Evolutionary conservation across 2,329 filamentous ascomycete genomes (phyloP).

Genomic region (Scortechinia acanthostroma): DNA sequence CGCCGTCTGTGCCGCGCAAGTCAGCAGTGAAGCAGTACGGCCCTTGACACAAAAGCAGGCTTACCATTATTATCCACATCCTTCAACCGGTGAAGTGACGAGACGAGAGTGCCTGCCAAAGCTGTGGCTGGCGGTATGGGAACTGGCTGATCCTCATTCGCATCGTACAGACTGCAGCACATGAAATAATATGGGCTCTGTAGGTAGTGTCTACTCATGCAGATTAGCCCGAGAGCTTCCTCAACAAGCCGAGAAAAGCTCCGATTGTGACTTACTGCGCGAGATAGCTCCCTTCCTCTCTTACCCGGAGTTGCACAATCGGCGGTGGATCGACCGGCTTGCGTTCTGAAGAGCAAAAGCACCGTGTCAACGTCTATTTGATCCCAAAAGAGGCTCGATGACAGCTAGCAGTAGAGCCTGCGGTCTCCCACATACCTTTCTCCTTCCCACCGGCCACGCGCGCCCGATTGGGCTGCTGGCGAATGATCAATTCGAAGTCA

Average conservation of each 20-base stretch:
- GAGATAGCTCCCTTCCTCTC: slow-evolving; percentile 35
- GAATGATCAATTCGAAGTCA: slow-evolving; percentile 1
- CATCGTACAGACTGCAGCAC: slow-evolving; percentile 30
- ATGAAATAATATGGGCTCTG: slow-evolving; percentile 37
- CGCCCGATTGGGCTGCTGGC: neutral
- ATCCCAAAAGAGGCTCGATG: too few species aligned
- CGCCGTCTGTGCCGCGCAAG: slow-evolving; percentile 65
- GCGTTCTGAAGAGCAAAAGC: neutral
- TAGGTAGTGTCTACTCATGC: neutral
- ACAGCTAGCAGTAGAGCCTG: too few species aligned
- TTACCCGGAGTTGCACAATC: slow-evolving; percentile 64
- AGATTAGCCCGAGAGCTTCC: slow-evolving; percentile 5
- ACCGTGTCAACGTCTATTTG: too few species aligned
- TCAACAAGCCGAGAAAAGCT: slow-evolving; percentile 5
- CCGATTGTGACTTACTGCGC: slow-evolving; percentile 41
- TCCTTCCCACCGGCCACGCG: neutral
- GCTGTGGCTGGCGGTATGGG: slow-evolving; percentile 32
- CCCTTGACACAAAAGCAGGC: neutral
- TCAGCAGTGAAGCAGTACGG: slow-evolving; percentile 25
- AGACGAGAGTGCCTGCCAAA: slow-evolving; percentile 68
- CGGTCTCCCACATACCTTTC: neutral
- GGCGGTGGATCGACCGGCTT: slow-evolving; percentile 73
- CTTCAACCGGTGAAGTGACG: slow-evolving; percentile 76
- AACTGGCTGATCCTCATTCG: slow-evolving; percentile 26
- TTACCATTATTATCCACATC: slow-evolving; percentile 56